These are phyloP conservation scores for Aspergillus arachidicola DNA, from an alignment of 2,329 filamentous ascomycete species.

Conservation along the genomic window DNA sequence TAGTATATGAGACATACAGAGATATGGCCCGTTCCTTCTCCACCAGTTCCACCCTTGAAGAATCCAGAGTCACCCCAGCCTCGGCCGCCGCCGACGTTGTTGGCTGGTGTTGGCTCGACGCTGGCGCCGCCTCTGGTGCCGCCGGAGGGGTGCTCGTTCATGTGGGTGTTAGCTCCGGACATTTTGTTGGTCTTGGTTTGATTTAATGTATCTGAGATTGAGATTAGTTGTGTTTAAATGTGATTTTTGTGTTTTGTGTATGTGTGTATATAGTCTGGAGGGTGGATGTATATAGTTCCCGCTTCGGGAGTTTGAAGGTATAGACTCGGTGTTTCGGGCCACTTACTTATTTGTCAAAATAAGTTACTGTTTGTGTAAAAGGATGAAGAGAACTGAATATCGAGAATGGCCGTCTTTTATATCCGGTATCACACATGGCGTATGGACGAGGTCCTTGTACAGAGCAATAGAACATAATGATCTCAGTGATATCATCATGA, in stretches of 20 bases:
- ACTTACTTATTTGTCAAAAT: not conserved
- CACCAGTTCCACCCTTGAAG: slow-evolving; percentile 19
- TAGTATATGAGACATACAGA: slow-evolving; percentile 20
- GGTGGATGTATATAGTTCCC: not conserved
- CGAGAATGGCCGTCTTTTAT: not conserved
- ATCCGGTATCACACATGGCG: not conserved
- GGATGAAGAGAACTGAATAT: not conserved
- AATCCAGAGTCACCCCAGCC: slow-evolving; percentile 27
- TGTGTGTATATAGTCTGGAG: not conserved
- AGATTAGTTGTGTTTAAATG: not conserved
- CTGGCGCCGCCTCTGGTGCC: slow-evolving; percentile 29
- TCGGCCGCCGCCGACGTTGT: slow-evolving; percentile 26
- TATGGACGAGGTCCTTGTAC: not conserved
- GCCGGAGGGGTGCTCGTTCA: slow-evolving; percentile 17
- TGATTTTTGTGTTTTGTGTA: too few relatives aligned
- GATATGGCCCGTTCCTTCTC: slow-evolving; percentile 28
- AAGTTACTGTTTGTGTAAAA: not conserved
- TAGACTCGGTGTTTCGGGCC: not conserved
- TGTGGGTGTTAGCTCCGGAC: slow-evolving; percentile 1
- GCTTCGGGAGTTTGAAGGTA: not conserved
- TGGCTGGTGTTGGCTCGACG: slow-evolving; percentile 32
- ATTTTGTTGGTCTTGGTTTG: not conserved
- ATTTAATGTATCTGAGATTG: not conserved
- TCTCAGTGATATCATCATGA: slow-evolving; percentile 2
- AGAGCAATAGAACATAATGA: not conserved